These are phyloP conservation scores for Groenewaldozyma salmanticensis DNA, from an alignment of 805 yeast species.

Conservation along the genomic window DNA sequence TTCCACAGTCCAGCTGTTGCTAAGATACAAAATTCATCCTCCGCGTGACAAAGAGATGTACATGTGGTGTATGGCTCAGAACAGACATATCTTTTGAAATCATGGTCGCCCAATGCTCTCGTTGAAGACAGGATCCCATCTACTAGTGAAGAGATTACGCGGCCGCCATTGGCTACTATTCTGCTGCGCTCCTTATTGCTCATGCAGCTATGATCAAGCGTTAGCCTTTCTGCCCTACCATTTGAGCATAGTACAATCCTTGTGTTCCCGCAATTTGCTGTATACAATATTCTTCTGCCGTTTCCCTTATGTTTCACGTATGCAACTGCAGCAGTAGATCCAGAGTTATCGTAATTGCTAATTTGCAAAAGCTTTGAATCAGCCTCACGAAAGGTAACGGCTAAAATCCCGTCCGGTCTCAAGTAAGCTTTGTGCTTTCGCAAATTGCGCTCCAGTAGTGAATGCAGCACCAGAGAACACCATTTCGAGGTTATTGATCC, in stretches of 20 bases:
- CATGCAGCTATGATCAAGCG: slow-evolving; percentile 88
- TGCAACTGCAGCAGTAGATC: slow-evolving; percentile 94
- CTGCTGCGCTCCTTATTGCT: slow-evolving; percentile 69
- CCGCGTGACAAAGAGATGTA: slow-evolving; percentile 35
- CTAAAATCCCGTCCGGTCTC: slow-evolving; percentile 29
- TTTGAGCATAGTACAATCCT: slow-evolving; percentile 60
- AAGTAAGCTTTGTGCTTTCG: slow-evolving; percentile 27
- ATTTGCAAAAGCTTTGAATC: slow-evolving; percentile 56
- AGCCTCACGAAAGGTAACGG: slow-evolving; percentile 62
- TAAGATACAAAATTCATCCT: slow-evolving; percentile 71
- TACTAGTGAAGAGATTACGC: slow-evolving; percentile 79
- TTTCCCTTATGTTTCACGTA: slow-evolving; percentile 38
- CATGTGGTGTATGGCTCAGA: slow-evolving; percentile 90
- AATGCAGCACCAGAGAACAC: slow-evolving; percentile 84
- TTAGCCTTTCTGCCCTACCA: slow-evolving; percentile 63
- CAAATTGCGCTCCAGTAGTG: slow-evolving; percentile 34
- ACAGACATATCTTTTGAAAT: slow-evolving; percentile 76
- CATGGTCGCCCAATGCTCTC: slow-evolving; percentile 82
- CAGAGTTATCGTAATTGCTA: slow-evolving; percentile 59
- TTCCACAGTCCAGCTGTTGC: slow-evolving; percentile 99
- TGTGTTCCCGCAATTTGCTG: slow-evolving; percentile 94
- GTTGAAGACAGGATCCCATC: slow-evolving; percentile 94
- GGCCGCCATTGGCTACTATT: slow-evolving; percentile 70
- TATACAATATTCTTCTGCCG: slow-evolving; percentile 53
- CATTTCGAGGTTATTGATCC: slow-evolving; percentile 86